A percentile compares a stretch with the other conserved stretches of the same genome.
Evolutionary conservation across 78 protist genomes (phyloP).

Genomic region (Dictyostelium brefeldianum): DNA sequence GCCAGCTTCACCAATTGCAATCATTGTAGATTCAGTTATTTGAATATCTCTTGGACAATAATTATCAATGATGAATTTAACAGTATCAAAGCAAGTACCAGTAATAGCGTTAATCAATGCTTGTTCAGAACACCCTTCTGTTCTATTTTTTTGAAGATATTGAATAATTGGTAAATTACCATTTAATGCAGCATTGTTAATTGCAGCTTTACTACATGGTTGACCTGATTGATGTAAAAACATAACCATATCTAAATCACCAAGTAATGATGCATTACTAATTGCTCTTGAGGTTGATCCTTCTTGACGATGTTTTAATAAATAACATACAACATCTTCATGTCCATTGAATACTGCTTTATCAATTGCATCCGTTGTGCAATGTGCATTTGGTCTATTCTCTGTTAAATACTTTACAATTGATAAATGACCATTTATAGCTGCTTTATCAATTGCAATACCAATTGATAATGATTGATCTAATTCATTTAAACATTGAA

Average conservation of each 20-base stretch:
- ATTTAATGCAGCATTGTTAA: conserved; percentile 11
- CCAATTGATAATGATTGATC: background rate
- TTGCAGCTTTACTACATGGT: conserved; percentile 7
- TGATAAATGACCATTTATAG: background rate
- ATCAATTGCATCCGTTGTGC: background rate
- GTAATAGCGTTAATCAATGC: conserved; percentile 39
- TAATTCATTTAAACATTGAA: background rate
- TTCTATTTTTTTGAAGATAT: conserved; percentile 40
- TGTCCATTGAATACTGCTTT: conserved; percentile 21
- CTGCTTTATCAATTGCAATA: background rate
- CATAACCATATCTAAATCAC: conserved; percentile 15
- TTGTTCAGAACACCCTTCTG: conserved; percentile 13
- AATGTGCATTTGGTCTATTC: background rate
- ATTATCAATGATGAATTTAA: background rate
- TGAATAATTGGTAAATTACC: conserved; percentile 4
- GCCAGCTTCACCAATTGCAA: conserved; percentile 11
- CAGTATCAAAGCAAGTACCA: conserved; percentile 22
- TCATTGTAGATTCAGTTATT: conserved; percentile 2
- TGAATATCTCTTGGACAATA: conserved; percentile 27
- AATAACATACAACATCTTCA: background rate
- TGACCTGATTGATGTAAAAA: conserved; percentile 4
- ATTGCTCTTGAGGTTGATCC: background rate
- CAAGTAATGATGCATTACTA: background rate
- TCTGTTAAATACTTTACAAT: conserved; percentile 18
- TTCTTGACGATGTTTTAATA: background rate